phyloP scores from a whole-genome alignment of 2,329 filamentous ascomycete genomes.

The Colletotrichum shisoi region DNA sequence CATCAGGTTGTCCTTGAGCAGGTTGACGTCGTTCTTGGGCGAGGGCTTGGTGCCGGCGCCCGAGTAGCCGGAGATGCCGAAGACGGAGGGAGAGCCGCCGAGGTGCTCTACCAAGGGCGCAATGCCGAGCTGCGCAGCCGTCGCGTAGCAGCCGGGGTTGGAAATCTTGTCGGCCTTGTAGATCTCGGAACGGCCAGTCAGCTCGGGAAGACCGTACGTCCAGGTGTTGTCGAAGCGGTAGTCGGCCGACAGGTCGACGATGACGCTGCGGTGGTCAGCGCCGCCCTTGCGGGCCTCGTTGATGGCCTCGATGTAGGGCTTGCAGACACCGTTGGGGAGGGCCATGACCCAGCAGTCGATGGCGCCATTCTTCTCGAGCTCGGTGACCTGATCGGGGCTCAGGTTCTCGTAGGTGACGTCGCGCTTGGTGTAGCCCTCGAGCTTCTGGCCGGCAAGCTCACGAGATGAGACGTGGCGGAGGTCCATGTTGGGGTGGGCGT shows the following conservation, averaged over 20 bases:
- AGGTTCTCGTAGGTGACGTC: slow-evolving; percentile 93
- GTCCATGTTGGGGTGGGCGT: slow-evolving; percentile 88
- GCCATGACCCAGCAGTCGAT: slow-evolving; percentile 99
- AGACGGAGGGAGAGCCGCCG: slow-evolving; percentile 79
- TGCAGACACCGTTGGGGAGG: slow-evolving; percentile 92
- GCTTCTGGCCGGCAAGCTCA: slow-evolving; percentile 84
- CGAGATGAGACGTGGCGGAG: slow-evolving; percentile 91
- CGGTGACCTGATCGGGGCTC: slow-evolving; percentile 81
- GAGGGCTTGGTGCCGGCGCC: slow-evolving; percentile 94
- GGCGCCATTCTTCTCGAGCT: slow-evolving; percentile 82
- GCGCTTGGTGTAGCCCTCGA: slow-evolving; percentile 89
- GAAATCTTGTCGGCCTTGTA: slow-evolving; percentile 81
- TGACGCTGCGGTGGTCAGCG: slow-evolving; percentile 69
- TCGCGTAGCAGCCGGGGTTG: slow-evolving; percentile 96
- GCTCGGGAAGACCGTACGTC: slow-evolving; percentile 91
- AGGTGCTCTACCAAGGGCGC: slow-evolving; percentile 80
- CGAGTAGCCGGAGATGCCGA: slow-evolving; percentile 92
- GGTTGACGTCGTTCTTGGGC: slow-evolving; percentile 88
- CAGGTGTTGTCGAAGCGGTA: slow-evolving; percentile 86
- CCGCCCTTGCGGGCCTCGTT: slow-evolving; percentile 69
- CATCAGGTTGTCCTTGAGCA: slow-evolving; percentile 86
- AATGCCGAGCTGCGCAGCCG: slow-evolving; percentile 88
- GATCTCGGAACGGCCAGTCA: slow-evolving; percentile 79
- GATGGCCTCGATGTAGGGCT: slow-evolving; percentile 90
- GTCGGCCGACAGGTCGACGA: slow-evolving; percentile 95